These are phyloP conservation scores for Trypanosoma avium DNA, from an alignment of 208 protist genomes.

Conservation along the genomic window DNA sequence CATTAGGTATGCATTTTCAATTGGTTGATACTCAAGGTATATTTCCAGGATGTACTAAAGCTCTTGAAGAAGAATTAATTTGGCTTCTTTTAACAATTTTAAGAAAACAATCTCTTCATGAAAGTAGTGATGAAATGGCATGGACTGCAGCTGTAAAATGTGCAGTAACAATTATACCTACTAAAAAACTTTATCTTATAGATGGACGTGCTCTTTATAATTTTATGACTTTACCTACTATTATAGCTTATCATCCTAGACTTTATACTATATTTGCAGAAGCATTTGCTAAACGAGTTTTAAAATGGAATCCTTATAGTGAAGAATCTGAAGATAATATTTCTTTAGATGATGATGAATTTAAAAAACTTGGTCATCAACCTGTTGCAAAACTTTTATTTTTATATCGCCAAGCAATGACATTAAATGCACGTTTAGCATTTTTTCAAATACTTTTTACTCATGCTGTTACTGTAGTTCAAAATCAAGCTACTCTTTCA, in stretches of 20 bases:
- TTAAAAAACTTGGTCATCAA: slow-evolving; percentile 43
- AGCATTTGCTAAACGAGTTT: slow-evolving; percentile 59
- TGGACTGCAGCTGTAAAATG: slow-evolving; percentile 82
- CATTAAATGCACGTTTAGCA: slow-evolving; percentile 48
- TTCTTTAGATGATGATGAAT: slow-evolving; percentile 28
- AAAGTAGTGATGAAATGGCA: slow-evolving; percentile 60
- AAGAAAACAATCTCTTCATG: slow-evolving; percentile 53
- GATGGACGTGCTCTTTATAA: slow-evolving; percentile 63
- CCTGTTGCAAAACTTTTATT: slow-evolving; percentile 48
- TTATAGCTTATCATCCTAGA: slow-evolving; percentile 60
- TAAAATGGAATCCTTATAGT: slow-evolving; percentile 31
- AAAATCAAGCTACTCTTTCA: not conserved
- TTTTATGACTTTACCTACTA: slow-evolving; percentile 50
- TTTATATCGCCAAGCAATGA: slow-evolving; percentile 64
- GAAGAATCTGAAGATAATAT: slow-evolving; percentile 20
- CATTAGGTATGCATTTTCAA: slow-evolving; percentile 80
- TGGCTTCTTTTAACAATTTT: slow-evolving; percentile 75
- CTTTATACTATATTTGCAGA: slow-evolving; percentile 58
- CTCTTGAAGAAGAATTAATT: slow-evolving; percentile 75
- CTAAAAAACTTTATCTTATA: slow-evolving; percentile 53
- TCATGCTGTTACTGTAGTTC: slow-evolving; percentile 32
- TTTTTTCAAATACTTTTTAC: slow-evolving; percentile 82
- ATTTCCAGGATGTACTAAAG: slow-evolving; percentile 68
- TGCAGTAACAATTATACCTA: slow-evolving; percentile 58
- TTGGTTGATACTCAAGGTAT: slow-evolving; percentile 70